Base-by-base conservation (phyloP, 345 rosid species). In the Euphorbia lathyris region DNA sequence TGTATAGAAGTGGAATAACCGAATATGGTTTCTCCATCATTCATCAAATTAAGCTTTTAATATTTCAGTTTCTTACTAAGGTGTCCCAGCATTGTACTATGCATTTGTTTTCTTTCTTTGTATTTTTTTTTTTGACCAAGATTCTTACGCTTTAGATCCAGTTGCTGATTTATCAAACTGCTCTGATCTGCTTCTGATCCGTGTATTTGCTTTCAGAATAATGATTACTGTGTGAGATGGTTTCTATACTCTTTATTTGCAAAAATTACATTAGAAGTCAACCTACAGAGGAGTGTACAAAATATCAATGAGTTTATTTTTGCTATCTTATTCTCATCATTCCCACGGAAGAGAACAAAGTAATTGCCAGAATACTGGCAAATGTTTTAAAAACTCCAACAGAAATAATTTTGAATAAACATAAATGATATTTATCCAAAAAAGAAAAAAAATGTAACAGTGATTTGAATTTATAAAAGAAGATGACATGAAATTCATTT, bases 131-230 rank as follows among this genome's bases (percentile, higher is more conserved):
- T 63, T 23, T 62, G 1, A 32, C 19, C 47, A 20, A 34, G 20
- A 16, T 0, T 45, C 23, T 20, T 65, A 14, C 20, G 22, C 11
- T 17, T 67, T 66, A 50, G 48, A 52, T 52, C 30, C 38, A 3
- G n/a, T 9, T 47, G 32, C 3, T 23, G 11, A 34, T 68, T 68
- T 56, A 10, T 25, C 30, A 23, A 25, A n/a, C 27, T 57, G 55
- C 19, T 55, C 36, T 25, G 34, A 68, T 43, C 38, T 68, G 50
- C 32, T 67, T 67, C 52, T 67, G 62, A 55, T 40, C 16, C 58
- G 26, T 50, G 58, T 7, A 16, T 16, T 57, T 30, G 63, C 29
- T 58, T 16, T 40, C 6, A 40, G 43, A 4, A 2, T 32, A 32
- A 32, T 5, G 36, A 32, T 32, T 32, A 32, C 2, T 5, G 36